Conservation (phyloP, 2,329 filamentous ascomycete genomes). For the Cercospora zeae-maydis region DNA sequence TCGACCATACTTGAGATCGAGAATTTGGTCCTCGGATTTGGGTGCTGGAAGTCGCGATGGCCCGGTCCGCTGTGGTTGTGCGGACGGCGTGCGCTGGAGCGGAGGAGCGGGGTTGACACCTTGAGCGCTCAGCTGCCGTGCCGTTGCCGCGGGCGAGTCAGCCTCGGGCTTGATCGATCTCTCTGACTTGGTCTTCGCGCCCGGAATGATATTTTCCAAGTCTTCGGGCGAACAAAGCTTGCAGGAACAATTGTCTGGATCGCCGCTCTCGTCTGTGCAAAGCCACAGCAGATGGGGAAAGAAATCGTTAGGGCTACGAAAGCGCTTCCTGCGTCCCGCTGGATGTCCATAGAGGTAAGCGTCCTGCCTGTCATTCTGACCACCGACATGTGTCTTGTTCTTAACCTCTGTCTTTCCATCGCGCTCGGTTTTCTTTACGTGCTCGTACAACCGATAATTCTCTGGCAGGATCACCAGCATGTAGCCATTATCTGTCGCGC, state of each 20-base stretch:
- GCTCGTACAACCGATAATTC: slow-evolving; percentile 57
- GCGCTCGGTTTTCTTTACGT: slow-evolving; percentile 50
- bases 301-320: slow-evolving; percentile 57
- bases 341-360: slow-evolving; percentile 61
- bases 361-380: slow-evolving; percentile 54
- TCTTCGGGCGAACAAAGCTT: slow-evolving; percentile 56
- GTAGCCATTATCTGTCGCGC: slow-evolving; percentile 40
- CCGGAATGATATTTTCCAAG: slow-evolving; percentile 41
- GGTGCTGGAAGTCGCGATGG: slow-evolving; percentile 42
- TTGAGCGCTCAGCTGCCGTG: slow-evolving; percentile 17
- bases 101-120: slow-evolving; percentile 19
- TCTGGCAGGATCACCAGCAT: slow-evolving; percentile 55
- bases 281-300: slow-evolving; percentile 59
- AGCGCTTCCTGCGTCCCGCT: slow-evolving; percentile 54
- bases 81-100: slow-evolving; percentile 12
- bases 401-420: slow-evolving; percentile 45
- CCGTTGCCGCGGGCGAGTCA: slow-evolving; percentile 4
- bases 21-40: slow-evolving; percentile 46
- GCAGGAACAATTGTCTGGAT: slow-evolving; percentile 55
- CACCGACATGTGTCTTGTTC: slow-evolving; percentile 49
- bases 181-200: slow-evolving; percentile 21
- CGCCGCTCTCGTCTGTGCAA: slow-evolving; percentile 50
- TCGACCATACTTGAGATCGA: slow-evolving; percentile 47
- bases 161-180: slow-evolving; percentile 23
- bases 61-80: slow-evolving; percentile 29